Evolutionary conservation across 495 filamentous ascomycete species (phyloP).

Genomic region (Penicillium pulvis): DNA sequence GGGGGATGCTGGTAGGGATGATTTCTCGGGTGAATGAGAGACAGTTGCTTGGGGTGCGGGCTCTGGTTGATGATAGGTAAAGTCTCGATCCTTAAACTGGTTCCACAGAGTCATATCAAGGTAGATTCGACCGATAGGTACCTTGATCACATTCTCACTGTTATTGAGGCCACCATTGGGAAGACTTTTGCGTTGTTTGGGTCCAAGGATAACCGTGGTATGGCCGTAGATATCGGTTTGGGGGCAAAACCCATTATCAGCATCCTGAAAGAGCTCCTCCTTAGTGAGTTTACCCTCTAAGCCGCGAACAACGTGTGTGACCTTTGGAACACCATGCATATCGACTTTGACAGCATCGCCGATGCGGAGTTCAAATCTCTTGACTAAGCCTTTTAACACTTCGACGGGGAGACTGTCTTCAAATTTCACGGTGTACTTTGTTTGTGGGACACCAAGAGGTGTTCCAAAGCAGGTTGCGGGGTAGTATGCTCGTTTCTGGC

Average conservation of each 20-base stretch:
- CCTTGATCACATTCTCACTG: slow-evolving; percentile 40
- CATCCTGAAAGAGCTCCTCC: slow-evolving; percentile 34
- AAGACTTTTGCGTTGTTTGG: slow-evolving; percentile 52
- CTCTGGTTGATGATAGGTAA: slow-evolving; percentile 29
- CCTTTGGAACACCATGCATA: slow-evolving; percentile 45
- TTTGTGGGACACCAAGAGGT: slow-evolving; percentile 38
- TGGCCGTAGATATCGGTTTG: slow-evolving; percentile 52
- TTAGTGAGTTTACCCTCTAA: slow-evolving; percentile 42
- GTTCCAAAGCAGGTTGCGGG: slow-evolving; percentile 53
- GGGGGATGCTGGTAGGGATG: slow-evolving; percentile 46
- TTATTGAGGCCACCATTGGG: slow-evolving; percentile 32
- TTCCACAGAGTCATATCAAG: slow-evolving; percentile 54
- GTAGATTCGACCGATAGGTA: slow-evolving; percentile 51
- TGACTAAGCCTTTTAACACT: slow-evolving; percentile 44
- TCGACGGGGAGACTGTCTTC: slow-evolving; percentile 48
- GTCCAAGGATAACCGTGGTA: slow-evolving; percentile 41
- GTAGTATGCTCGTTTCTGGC: slow-evolving; percentile 50
- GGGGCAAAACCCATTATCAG: slow-evolving; percentile 31
- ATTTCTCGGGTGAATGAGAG: slow-evolving; percentile 38
- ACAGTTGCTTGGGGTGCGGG: slow-evolving; percentile 12
- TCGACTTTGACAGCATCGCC: slow-evolving; percentile 57
- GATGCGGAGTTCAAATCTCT: slow-evolving; percentile 48
- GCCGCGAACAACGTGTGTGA: slow-evolving; percentile 49
- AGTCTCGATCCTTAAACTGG: slow-evolving; percentile 47
- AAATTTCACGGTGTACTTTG: slow-evolving; percentile 49